Evolutionary conservation across 1,284 basidiomycete genomes (phyloP).

Genomic region (Pholiota adiposa): DNA sequence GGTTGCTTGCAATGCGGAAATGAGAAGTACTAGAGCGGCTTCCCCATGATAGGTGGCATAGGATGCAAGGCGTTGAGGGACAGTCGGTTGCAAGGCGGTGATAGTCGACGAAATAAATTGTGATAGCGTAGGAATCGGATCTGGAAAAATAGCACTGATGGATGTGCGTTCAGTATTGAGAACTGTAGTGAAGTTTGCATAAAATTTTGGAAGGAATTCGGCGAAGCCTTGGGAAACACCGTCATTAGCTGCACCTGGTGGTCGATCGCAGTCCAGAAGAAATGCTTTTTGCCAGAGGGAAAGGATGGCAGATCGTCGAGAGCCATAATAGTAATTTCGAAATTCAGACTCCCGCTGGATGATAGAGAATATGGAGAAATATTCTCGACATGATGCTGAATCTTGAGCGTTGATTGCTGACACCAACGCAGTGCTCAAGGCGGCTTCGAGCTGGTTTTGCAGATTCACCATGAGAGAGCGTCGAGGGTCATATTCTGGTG

Average conservation of each 20-base stretch:
- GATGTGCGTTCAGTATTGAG: slow-evolving; percentile 75
- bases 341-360: slow-evolving; percentile 93
- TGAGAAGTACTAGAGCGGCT: slow-evolving; percentile 68
- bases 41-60: slow-evolving; percentile 69
- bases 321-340: slow-evolving; percentile 90
- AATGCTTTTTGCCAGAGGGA: slow-evolving; percentile 68
- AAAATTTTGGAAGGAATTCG: slow-evolving; percentile 77
- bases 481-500: slow-evolving; percentile 85
- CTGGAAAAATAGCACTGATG: slow-evolving; percentile 82
- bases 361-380: slow-evolving; percentile 85
- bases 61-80: slow-evolving; percentile 75
- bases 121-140: slow-evolving; percentile 75
- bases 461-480: slow-evolving; percentile 85
- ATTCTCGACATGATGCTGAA: slow-evolving; percentile 71
- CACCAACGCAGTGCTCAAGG: slow-evolving; percentile 84
- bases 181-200: slow-evolving; percentile 65
- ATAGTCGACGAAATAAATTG: slow-evolving; percentile 82
- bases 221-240: slow-evolving; percentile 47
- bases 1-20: slow-evolving; percentile 71
- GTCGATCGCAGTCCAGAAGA: slow-evolving; percentile 49
- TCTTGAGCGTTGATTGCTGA: slow-evolving; percentile 82
- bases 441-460: slow-evolving; percentile 92
- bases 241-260: slow-evolving; percentile 19
- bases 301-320: slow-evolving; percentile 67
- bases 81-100: slow-evolving; percentile 78